Evolutionary conservation across 176 grass and related monocot species (phyloP).

Genomic region (Aegilops bicornis): DNA sequence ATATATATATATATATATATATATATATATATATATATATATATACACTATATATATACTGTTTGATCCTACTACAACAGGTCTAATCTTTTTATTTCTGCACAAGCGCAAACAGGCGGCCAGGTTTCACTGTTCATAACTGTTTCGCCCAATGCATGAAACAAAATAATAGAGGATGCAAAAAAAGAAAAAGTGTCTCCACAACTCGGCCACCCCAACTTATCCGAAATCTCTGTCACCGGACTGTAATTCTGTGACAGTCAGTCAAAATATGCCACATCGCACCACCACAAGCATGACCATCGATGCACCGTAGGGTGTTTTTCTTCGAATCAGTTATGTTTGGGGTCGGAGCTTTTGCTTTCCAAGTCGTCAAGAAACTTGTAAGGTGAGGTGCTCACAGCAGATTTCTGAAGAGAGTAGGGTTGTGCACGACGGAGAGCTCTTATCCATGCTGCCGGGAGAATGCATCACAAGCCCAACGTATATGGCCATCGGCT

Average conservation of each 20-base stretch:
- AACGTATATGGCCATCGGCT: constrained; percentile 56
- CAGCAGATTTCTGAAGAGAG: constrained; percentile 19
- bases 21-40: too few relatives aligned
- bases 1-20: too few relatives aligned
- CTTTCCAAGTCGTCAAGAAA: constrained; percentile 50
- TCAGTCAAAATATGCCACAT: background rate
- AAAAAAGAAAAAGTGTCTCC: background rate
- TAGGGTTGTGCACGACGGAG: constrained; percentile 14
- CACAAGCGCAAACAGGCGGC: background rate
- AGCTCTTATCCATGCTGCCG: constrained; percentile 61
- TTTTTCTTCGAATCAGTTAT: constrained; percentile 15
- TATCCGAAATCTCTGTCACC: background rate
- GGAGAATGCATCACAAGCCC: constrained; percentile 68
- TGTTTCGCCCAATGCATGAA: background rate
- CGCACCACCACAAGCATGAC: background rate
- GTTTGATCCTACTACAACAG: too few relatives aligned
- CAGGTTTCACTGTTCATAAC: background rate
- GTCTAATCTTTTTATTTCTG: background rate
- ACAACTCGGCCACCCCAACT: background rate
- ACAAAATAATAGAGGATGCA: background rate
- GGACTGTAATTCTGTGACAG: background rate
- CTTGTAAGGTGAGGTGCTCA: background rate
- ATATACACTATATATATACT: too few relatives aligned
- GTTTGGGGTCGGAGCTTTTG: constrained; percentile 11
- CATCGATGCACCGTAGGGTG: background rate